Evolutionary conservation across 2,329 filamentous ascomycete genomes (phyloP), one percentile per base, ranked within the genome.

Genomic region (Sclerotinia minor): DNA sequence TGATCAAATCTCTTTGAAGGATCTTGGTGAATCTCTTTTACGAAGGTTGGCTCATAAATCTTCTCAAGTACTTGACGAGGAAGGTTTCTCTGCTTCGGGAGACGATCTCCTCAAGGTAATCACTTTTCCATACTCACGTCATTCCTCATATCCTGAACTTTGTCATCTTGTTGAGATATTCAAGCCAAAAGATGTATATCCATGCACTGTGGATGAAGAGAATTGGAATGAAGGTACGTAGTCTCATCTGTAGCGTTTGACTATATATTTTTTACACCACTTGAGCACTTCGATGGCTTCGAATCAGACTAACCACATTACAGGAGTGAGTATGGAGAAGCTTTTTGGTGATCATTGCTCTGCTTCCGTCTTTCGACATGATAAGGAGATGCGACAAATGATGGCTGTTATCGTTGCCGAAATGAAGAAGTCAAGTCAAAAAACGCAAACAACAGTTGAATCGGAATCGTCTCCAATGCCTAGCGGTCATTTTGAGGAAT

Each of bases 141-240:
- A 98, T 77, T 96, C 94, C 0, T 96, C 92, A 0, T 94, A 95
- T 69, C 80, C 82, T 0, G 94, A 97, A 76, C 83, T 96, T 3
- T 90, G 92, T 71, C 79, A 87, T 65, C 80, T 97, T 0, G 82
- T 97, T 0, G 76, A 81, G 3, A 81, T 83, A 0, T 91, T 97
- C 73, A 84, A 80, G 38, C 93, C 93, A 0, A 86, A 80, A 57
- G 92, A 97, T 73, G 81, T 97, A 2, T 91, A 90, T 81, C 92
- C 94, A 0, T 97, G 93, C 75, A 96, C 92, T 0, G 86, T 90
- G 1, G 84, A 92, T 69, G 78, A 83, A 21, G 73, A 78, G 0
- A 79, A 80, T 1, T 97, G 93, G 93, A 80, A 80, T 38, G 81
- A 87, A 69, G 78, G 79, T 8, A 64, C 3, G 70, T 69, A 29